A percentile compares a stretch with the other conserved stretches of the same genome.
These are phyloP conservation scores for Collybia sordida DNA, from an alignment of 768 basidiomycete species.

Conservation along the genomic window DNA sequence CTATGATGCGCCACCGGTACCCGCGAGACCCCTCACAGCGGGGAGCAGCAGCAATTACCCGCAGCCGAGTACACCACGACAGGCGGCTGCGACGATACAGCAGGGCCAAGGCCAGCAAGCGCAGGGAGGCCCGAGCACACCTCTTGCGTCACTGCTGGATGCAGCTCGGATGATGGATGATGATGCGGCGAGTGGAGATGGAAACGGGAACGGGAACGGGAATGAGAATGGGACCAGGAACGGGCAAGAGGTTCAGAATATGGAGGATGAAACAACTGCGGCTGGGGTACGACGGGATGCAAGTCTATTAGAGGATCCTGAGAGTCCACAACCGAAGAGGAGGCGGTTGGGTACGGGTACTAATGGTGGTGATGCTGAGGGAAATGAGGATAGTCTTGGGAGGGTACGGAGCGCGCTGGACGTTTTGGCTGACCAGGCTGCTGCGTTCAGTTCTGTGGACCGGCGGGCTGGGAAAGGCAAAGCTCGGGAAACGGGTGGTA, in stretches of 20 bases:
- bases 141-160: constrained; percentile 56
- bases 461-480: constrained; percentile 16
- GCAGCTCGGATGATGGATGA: constrained; percentile 56
- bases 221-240: constrained; percentile 27
- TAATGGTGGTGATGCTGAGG: constrained; percentile 1
- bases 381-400: constrained; percentile 11
- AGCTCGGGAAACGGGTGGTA: constrained; percentile 12
- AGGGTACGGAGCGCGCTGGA: constrained; percentile 57
- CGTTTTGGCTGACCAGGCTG: constrained; percentile 74
- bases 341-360: constrained; percentile 22
- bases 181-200: constrained; percentile 22
- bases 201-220: constrained; percentile 26
- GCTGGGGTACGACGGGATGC: constrained; percentile 16
- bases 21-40: not conserved
- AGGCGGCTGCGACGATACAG: not conserved
- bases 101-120: constrained; percentile 4
- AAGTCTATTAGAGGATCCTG: constrained; percentile 25
- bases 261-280: constrained; percentile 12
- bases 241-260: constrained; percentile 8
- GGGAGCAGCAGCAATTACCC: not conserved
- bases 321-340: constrained; percentile 33
- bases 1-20: not conserved
- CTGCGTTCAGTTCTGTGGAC: constrained; percentile 42
- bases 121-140: constrained; percentile 29
- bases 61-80: constrained; percentile 16